Percentiles rank a stretch among this genome's conserved stretches.
Evolutionary conservation across 2,329 filamentous ascomycete species (phyloP).

Genomic region (Hawksworthiomyces lignivorus): DNA sequence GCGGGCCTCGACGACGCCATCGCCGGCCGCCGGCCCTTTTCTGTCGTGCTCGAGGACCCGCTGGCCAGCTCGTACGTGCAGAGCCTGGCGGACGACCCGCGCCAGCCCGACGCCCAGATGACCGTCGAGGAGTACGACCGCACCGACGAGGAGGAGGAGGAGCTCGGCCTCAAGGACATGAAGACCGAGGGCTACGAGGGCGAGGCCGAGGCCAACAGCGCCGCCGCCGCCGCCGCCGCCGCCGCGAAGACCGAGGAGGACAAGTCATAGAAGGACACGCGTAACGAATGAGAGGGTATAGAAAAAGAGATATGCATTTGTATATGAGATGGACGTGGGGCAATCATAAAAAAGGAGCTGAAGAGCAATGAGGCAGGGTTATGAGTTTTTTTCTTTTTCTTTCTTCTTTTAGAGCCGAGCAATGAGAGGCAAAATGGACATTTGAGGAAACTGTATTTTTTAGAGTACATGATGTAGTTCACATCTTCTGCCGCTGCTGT

Average conservation of each 20-base stretch:
- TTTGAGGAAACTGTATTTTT: too few relatives aligned
- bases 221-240: neutral
- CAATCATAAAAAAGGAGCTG: too few relatives aligned
- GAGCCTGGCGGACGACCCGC: slow-evolving; percentile 69
- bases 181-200: slow-evolving; percentile 80
- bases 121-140: slow-evolving; percentile 74
- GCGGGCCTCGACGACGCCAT: slow-evolving; percentile 68
- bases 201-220: slow-evolving; percentile 26
- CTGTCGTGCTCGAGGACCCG: slow-evolving; percentile 76
- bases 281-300: neutral
- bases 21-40: slow-evolving; percentile 71
- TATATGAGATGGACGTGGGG: too few relatives aligned
- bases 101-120: slow-evolving; percentile 67
- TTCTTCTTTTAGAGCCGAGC: too few relatives aligned
- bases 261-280: neutral
- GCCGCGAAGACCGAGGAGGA: neutral
- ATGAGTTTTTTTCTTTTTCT: too few relatives aligned
- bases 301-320: neutral
- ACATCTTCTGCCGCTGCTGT: too few relatives aligned
- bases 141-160: slow-evolving; percentile 88
- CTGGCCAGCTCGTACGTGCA: slow-evolving; percentile 92
- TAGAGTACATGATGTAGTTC: too few relatives aligned
- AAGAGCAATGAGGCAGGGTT: too few relatives aligned
- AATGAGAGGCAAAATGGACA: too few relatives aligned
- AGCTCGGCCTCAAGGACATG: slow-evolving; percentile 86